Evolutionary conservation across 257 asterid genomes (phyloP).

Genomic region (Cruciata laevipes): DNA sequence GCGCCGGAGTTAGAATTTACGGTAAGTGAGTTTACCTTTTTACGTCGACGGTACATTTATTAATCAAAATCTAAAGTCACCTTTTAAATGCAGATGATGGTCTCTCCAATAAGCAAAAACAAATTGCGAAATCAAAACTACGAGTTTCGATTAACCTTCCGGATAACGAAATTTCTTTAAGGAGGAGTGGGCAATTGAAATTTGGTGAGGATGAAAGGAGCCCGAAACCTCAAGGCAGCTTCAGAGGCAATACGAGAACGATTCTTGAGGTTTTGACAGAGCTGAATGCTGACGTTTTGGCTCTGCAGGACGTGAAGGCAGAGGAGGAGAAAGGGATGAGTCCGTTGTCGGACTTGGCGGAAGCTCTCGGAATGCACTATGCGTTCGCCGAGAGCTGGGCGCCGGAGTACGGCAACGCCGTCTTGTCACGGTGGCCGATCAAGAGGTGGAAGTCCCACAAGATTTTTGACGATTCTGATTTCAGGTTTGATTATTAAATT

Average conservation of each 20-base stretch:
- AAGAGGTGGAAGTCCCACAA: conserved; percentile 75
- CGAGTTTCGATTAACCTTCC: conserved; percentile 90
- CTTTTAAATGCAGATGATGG: conserved; percentile 1
- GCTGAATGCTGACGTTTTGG: conserved; percentile 74
- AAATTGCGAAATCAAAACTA: conserved; percentile 55
- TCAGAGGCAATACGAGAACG: conserved; percentile 28
- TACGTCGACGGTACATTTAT: background rate
- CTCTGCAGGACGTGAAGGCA: conserved; percentile 89
- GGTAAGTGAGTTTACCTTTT: background rate
- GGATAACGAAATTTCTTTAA: conserved; percentile 81
- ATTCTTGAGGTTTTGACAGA: conserved; percentile 66
- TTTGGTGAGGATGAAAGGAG: conserved; percentile 37
- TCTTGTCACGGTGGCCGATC: conserved; percentile 84
- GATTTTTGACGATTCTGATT: conserved; percentile 73
- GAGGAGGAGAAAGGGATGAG: conserved; percentile 89
- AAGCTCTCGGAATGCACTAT: conserved; percentile 79
- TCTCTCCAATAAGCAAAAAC: conserved; percentile 34
- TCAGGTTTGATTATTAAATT: conserved; percentile 45
- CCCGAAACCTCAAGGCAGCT: conserved; percentile 11
- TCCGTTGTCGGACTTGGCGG: conserved; percentile 85
- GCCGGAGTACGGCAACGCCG: conserved; percentile 90
- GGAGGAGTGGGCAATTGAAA: conserved; percentile 48
- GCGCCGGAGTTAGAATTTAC: background rate
- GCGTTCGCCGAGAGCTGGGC: conserved; percentile 99
- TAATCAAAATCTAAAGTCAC: too few relatives aligned